Conservation (phyloP, 2,329 filamentous ascomycete genomes). For the Exophiala viscosa region DNA sequence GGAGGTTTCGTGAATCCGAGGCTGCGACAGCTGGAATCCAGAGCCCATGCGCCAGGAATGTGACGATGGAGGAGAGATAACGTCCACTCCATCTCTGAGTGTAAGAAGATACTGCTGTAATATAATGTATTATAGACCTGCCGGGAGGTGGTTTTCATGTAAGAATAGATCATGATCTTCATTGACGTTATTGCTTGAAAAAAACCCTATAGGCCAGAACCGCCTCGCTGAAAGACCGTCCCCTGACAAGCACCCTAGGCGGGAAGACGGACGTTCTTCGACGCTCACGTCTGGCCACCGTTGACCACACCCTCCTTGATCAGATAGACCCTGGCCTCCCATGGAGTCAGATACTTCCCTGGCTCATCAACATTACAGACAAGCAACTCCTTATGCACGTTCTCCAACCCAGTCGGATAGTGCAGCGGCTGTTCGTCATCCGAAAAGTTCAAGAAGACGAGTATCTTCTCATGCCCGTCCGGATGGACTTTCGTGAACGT, state of each 20-base stretch:
- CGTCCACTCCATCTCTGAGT: no score
- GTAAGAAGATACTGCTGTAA: background rate
- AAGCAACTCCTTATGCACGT: slow-evolving; percentile 18
- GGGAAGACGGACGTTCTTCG: background rate
- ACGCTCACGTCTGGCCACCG: slow-evolving; percentile 6
- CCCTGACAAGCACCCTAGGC: no score
- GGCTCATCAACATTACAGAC: slow-evolving; percentile 22
- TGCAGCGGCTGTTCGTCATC: slow-evolving; percentile 24
- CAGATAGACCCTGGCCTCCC: slow-evolving; percentile 28
- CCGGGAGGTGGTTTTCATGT: background rate
- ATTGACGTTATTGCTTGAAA: background rate
- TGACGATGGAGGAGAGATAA: no score
- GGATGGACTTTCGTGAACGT: slow-evolving; percentile 49
- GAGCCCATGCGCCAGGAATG: no score
- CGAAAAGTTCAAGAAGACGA: slow-evolving; percentile 28
- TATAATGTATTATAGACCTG: background rate
- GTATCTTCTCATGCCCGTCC: slow-evolving; percentile 13
- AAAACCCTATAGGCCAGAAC: no score
- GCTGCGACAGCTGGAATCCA: no score
- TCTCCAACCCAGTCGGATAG: slow-evolving; percentile 19
- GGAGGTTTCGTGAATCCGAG: no score
- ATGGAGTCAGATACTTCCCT: slow-evolving; percentile 24
- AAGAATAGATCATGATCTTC: no score
- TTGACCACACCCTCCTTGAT: slow-evolving; percentile 14
- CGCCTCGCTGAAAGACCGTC: no score